Evolutionary conservation across 352 stramenopile genomes (phyloP).

Genomic region (Globisporangium abappressorium): DNA sequence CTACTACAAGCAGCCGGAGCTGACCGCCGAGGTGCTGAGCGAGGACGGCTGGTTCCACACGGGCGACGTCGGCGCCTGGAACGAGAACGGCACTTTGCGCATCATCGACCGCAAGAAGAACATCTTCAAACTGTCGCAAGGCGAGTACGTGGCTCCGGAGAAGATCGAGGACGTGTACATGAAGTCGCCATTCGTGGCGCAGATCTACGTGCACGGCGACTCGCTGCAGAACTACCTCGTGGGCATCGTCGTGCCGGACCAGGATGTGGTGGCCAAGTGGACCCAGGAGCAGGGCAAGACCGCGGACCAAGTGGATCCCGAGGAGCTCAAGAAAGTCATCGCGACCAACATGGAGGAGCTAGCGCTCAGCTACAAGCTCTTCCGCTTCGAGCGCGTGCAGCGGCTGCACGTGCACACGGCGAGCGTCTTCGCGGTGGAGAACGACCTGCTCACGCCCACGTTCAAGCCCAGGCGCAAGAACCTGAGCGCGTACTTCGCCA

Average conservation of each 20-base stretch:
- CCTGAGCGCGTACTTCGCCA: conserved; percentile 50
- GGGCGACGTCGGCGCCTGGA: conserved; percentile 91
- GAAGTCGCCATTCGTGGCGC: conserved; percentile 3
- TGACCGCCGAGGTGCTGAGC: background rate
- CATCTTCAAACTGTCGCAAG: conserved; percentile 90
- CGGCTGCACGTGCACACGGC: conserved; percentile 85
- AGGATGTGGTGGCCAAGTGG: conserved; percentile 1
- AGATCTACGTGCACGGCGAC: conserved; percentile 9
- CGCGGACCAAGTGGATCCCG: background rate
- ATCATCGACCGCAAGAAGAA: conserved; percentile 91
- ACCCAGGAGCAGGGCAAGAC: conserved; percentile 22
- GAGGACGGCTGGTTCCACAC: conserved; percentile 87
- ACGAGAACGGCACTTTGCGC: conserved; percentile 83
- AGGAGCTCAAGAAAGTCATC: conserved; percentile 7
- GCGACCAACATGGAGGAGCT: conserved; percentile 32
- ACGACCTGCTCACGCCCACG: conserved; percentile 92
- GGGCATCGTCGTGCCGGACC: background rate
- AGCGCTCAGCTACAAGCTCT: conserved; percentile 57
- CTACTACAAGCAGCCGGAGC: conserved; percentile 6
- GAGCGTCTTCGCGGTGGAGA: conserved; percentile 84
- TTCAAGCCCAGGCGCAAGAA: conserved; percentile 95
- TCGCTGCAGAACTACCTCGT: conserved; percentile 7
- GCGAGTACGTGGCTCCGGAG: conserved; percentile 94
- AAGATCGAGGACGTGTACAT: conserved; percentile 92
- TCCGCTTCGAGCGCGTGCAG: conserved; percentile 92